Evolutionary conservation across 768 basidiomycete species (phyloP).

Genomic region (Trametes coccinea): DNA sequence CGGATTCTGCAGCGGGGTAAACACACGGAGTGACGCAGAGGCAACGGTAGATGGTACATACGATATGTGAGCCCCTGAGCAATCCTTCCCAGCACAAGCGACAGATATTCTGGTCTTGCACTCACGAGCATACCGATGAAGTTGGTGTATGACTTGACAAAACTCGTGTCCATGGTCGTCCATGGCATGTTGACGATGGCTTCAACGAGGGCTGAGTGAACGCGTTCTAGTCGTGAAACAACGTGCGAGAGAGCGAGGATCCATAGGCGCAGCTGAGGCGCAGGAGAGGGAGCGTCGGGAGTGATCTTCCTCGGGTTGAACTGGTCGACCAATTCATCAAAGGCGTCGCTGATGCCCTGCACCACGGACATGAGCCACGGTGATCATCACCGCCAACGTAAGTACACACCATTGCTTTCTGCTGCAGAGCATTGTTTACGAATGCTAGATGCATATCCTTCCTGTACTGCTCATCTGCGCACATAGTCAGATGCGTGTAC

Average conservation of each 20-base stretch:
- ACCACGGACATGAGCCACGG: not conserved
- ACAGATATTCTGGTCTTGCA: conserved; percentile 89
- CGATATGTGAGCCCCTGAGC: conserved; percentile 88
- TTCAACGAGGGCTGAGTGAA: conserved; percentile 78
- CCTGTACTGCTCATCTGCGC: conserved; percentile 62
- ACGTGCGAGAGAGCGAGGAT: conserved; percentile 88
- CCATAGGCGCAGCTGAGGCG: conserved; percentile 72
- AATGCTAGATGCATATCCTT: conserved; percentile 86
- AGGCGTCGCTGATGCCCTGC: conserved; percentile 74
- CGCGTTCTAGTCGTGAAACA: conserved; percentile 83
- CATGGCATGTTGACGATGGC: conserved; percentile 88
- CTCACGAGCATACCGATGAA: conserved; percentile 92
- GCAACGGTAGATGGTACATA: conserved; percentile 42
- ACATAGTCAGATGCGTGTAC: not conserved
- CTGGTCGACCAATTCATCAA: conserved; percentile 87
- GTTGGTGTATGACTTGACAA: conserved; percentile 85
- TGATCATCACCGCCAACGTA: conserved; percentile 3
- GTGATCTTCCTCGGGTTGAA: conserved; percentile 60
- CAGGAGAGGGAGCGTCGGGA: conserved; percentile 34
- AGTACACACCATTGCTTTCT: conserved; percentile 62
- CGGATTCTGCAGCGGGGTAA: conserved; percentile 56
- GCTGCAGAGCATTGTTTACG: conserved; percentile 76
- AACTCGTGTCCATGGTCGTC: conserved; percentile 83
- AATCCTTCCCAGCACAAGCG: conserved; percentile 77
- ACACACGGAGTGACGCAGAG: conserved; percentile 1